A percentile compares a stretch with the other conserved stretches of the same genome.
These are phyloP conservation scores for Henningerozyma blattae DNA, from an alignment of 805 yeast species.

Conservation along the genomic window DNA sequence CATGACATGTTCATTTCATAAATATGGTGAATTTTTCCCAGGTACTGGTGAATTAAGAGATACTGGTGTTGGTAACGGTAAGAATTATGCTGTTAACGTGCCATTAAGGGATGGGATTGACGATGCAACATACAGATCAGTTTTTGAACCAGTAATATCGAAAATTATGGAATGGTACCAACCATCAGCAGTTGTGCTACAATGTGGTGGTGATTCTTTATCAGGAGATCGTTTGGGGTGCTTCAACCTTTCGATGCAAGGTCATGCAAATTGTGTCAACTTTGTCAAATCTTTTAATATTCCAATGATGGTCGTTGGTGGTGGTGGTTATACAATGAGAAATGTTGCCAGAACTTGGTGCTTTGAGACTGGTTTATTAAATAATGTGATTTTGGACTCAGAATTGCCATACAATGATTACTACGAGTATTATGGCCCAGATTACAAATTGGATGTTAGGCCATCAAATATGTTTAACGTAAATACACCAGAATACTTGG, in stretches of 20 bases:
- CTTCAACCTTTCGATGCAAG: constrained; percentile 81
- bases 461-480: constrained; percentile 96
- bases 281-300: constrained; percentile 79
- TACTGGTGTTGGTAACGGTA: constrained; percentile 79
- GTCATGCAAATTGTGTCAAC: constrained; percentile 92
- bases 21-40: constrained; percentile 93
- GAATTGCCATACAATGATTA: constrained; percentile 89
- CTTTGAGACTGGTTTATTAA: constrained; percentile 76
- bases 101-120: constrained; percentile 94
- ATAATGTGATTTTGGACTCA: constrained; percentile 50
- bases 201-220: constrained; percentile 94
- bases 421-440: constrained; percentile 96
- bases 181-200: constrained; percentile 89
- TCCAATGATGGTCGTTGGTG: constrained; percentile 87
- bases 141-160: constrained; percentile 76
- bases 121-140: constrained; percentile 67
- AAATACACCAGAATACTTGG: constrained; percentile 82
- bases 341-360: constrained; percentile 94
- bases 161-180: constrained; percentile 86
- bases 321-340: constrained; percentile 96
- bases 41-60: constrained; percentile 94
- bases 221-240: constrained; percentile 92
- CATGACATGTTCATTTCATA: constrained; percentile 93
- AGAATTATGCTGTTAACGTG: constrained; percentile 77
- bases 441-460: constrained; percentile 85